A percentile compares a stretch with the other conserved stretches of the same genome.
Conservation (phyloP, 331 rosid species). For the Erythrophleum ivorense region DNA sequence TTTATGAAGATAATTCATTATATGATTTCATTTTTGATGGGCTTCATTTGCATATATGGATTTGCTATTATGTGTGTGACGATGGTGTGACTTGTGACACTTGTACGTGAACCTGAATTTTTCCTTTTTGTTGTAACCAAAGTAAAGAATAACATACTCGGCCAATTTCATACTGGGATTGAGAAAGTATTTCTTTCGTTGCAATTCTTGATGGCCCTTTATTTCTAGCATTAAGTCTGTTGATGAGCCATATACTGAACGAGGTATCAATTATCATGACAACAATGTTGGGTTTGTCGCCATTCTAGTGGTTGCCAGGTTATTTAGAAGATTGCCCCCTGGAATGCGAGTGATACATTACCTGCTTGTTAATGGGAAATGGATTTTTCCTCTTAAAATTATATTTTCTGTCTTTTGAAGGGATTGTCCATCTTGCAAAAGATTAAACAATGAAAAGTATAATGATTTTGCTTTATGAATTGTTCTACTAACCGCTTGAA, state of each 20-base stretch:
- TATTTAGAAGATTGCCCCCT: neutral
- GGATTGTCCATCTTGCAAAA: neutral
- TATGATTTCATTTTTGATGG: neutral
- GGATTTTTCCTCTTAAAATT: neutral
- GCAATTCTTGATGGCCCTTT: slow-evolving; percentile 1
- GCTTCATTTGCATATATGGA: neutral
- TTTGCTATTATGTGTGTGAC: neutral
- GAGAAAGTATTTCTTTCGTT: neutral
- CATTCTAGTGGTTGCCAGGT: neutral
- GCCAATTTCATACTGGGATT: neutral
- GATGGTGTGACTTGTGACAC: neutral
- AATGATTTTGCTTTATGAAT: slow-evolving; percentile 1
- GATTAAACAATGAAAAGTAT: neutral
- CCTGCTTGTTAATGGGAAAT: neutral
- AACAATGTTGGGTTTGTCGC: slow-evolving; percentile 14
- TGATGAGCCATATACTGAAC: slow-evolving; percentile 6
- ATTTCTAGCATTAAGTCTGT: neutral
- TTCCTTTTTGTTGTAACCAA: neutral
- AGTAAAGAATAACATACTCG: neutral
- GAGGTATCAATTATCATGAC: slow-evolving; percentile 4
- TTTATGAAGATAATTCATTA: neutral
- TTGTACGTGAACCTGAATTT: neutral
- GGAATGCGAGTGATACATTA: neutral
- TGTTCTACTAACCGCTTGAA: slow-evolving; percentile 35
- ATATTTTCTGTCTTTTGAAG: neutral